Evolutionary conservation across 2,329 filamentous ascomycete species (phyloP).

Genomic region (Amesomyces nigricolor): DNA sequence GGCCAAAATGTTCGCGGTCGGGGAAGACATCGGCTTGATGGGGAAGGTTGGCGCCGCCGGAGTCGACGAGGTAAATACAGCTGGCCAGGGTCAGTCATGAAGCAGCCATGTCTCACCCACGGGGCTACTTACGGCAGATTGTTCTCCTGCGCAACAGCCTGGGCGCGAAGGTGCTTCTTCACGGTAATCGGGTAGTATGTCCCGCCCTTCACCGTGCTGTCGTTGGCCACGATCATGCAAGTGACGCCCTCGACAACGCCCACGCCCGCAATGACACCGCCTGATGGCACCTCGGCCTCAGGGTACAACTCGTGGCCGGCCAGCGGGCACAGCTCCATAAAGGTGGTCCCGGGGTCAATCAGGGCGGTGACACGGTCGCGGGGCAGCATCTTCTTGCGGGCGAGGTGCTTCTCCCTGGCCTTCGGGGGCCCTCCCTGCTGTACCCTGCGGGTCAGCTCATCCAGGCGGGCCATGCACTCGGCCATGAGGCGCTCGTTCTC

Average conservation of each 20-base stretch:
- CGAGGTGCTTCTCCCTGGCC: slow-evolving; percentile 79
- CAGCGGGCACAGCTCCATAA: slow-evolving; percentile 89
- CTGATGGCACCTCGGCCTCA: slow-evolving; percentile 80
- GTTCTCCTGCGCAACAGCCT: slow-evolving; percentile 87
- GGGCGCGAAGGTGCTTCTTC: slow-evolving; percentile 92
- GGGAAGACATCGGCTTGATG: slow-evolving; percentile 96
- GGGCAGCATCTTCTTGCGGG: slow-evolving; percentile 88
- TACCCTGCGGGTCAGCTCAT: slow-evolving; percentile 63
- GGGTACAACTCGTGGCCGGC: slow-evolving; percentile 82
- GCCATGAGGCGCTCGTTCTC: slow-evolving; percentile 77
- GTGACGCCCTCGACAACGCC: slow-evolving; percentile 85
- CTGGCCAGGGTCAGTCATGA: slow-evolving; percentile 30
- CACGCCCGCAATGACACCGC: slow-evolving; percentile 87
- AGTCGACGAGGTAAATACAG: slow-evolving; percentile 95
- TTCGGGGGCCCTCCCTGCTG: slow-evolving; percentile 74
- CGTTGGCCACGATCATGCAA: slow-evolving; percentile 91
- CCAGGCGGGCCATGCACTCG: slow-evolving; percentile 63
- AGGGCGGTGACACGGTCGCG: slow-evolving; percentile 82
- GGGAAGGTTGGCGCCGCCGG: slow-evolving; percentile 88
- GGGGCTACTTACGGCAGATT: slow-evolving; percentile 51
- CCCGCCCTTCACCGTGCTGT: slow-evolving; percentile 94
- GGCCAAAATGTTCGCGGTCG: slow-evolving; percentile 88
- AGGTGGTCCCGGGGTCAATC: slow-evolving; percentile 82
- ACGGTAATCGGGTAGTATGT: slow-evolving; percentile 97
- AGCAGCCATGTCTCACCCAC: neutral